Conservation (phyloP, 2,329 filamentous ascomycete species). For the Coleophoma eucalyptorum region DNA sequence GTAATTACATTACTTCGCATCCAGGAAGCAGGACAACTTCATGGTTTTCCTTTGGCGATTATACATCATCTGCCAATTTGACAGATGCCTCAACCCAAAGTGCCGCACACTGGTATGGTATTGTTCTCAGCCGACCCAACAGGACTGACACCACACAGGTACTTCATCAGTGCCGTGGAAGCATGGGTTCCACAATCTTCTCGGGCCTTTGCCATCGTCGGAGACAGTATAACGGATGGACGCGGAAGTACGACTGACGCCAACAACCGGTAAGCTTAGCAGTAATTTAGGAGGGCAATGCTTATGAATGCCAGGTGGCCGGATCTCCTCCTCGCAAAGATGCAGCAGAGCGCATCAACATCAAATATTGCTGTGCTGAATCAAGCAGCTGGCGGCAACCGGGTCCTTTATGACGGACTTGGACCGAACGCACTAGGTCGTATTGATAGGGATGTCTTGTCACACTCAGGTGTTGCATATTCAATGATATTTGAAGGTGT, state of each 20-base stretch:
- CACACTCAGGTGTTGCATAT: conserved; percentile 53
- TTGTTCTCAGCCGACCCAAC: background rate
- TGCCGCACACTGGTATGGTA: conserved; percentile 32
- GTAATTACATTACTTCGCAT: conserved; percentile 57
- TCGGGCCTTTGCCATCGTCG: conserved; percentile 49
- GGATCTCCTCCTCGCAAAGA: conserved; percentile 47
- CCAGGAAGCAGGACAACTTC: conserved; percentile 61
- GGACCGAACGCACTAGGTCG: conserved; percentile 58
- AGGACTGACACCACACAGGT: conserved; percentile 33
- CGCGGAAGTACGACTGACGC: conserved; percentile 56
- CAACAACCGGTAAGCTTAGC: conserved; percentile 46
- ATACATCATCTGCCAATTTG: conserved; percentile 44
- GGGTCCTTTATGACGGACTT: conserved; percentile 56
- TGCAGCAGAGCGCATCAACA: conserved; percentile 42
- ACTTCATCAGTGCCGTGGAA: conserved; percentile 58
- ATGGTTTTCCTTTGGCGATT: conserved; percentile 55
- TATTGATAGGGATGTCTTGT: conserved; percentile 60
- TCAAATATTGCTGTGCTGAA: conserved; percentile 54
- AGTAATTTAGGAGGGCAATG: background rate
- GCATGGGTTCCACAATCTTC: conserved; percentile 42
- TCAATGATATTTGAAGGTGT: conserved; percentile 66
- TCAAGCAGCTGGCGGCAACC: conserved; percentile 67
- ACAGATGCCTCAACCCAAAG: conserved; percentile 29
- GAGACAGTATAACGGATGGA: conserved; percentile 66
- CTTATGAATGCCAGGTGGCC: conserved; percentile 43